Evolutionary conservation across 2,329 filamentous ascomycete genomes (phyloP).

Genomic region (Dactylellina haptotyla): DNA sequence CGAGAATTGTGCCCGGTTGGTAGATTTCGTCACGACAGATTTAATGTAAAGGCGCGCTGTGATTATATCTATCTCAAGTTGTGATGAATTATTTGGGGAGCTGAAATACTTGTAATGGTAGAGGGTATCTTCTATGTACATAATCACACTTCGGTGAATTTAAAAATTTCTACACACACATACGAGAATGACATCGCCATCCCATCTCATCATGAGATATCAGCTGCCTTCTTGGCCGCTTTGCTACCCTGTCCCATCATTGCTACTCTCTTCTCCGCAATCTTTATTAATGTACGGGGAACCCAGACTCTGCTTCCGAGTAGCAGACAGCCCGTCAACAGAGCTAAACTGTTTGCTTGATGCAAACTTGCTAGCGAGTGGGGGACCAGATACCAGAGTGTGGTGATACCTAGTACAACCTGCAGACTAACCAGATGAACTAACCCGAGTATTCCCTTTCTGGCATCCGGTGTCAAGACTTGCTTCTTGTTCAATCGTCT

Average conservation of each 20-base stretch:
- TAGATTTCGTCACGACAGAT: slow-evolving; percentile 60
- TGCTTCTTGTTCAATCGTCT: slow-evolving; percentile 26
- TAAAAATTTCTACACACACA: slow-evolving; percentile 2
- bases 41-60: too few relatives aligned
- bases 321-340: slow-evolving; percentile 83
- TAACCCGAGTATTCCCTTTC: slow-evolving; percentile 78
- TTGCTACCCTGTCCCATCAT: slow-evolving; percentile 7
- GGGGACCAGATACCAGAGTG: slow-evolving; percentile 92
- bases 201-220: too few relatives aligned
- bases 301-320: slow-evolving; percentile 81
- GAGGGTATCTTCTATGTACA: slow-evolving; percentile 54
- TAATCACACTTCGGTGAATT: background rate
- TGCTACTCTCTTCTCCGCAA: slow-evolving; percentile 63
- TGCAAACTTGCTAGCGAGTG: slow-evolving; percentile 87
- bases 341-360: slow-evolving; percentile 86
- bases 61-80: too few relatives aligned
- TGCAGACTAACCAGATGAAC: slow-evolving; percentile 85
- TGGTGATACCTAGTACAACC: slow-evolving; percentile 85
- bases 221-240: slow-evolving; percentile 1
- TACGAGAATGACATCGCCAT: slow-evolving; percentile 26
- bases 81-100: background rate
- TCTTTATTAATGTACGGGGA: slow-evolving; percentile 71
- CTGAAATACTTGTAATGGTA: slow-evolving; percentile 10
- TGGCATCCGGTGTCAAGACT: slow-evolving; percentile 63
- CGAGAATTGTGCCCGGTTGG: slow-evolving; percentile 76